Percentiles rank a stretch among this genome's conserved stretches.
phyloP scores from a whole-genome alignment of 169 alveolate genomes.

The Theileria luwenshuni region DNA sequence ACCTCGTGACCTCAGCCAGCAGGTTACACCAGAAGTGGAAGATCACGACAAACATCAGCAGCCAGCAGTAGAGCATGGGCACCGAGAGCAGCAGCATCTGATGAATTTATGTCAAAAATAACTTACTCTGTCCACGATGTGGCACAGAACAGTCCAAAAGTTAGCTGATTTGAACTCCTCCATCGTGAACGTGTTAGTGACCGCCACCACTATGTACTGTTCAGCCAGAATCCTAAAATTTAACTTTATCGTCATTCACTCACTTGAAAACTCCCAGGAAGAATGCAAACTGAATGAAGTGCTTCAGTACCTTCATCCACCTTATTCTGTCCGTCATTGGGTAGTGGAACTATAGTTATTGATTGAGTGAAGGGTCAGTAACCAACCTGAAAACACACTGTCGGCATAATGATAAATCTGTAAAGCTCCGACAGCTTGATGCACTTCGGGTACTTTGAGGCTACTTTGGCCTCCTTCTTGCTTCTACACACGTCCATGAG shows the following conservation, averaged over 20 bases:
- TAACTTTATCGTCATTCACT: background rate
- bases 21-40: slow-evolving; percentile 92
- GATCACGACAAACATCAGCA: slow-evolving; percentile 84
- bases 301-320: slow-evolving; percentile 74
- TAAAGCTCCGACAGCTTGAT: slow-evolving; percentile 77
- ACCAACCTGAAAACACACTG: slow-evolving; percentile 87
- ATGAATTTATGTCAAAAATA: background rate
- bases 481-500: slow-evolving; percentile 56
- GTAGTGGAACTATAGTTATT: slow-evolving; percentile 66
- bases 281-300: slow-evolving; percentile 69
- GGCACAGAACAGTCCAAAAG: slow-evolving; percentile 54
- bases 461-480: slow-evolving; percentile 77
- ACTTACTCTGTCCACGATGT: slow-evolving; percentile 66
- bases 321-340: slow-evolving; percentile 81
- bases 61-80: slow-evolving; percentile 92
- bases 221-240: slow-evolving; percentile 80
- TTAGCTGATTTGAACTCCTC: slow-evolving; percentile 80
- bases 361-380: background rate
- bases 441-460: slow-evolving; percentile 84
- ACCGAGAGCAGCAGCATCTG: slow-evolving; percentile 86
- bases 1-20: slow-evolving; percentile 90
- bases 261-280: slow-evolving; percentile 72
- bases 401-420: slow-evolving; percentile 88
- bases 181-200: slow-evolving; percentile 84
- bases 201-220: slow-evolving; percentile 85